phyloP scores from a whole-genome alignment of 768 basidiomycete species.

The Tylopilus rubrobrunneus region DNA sequence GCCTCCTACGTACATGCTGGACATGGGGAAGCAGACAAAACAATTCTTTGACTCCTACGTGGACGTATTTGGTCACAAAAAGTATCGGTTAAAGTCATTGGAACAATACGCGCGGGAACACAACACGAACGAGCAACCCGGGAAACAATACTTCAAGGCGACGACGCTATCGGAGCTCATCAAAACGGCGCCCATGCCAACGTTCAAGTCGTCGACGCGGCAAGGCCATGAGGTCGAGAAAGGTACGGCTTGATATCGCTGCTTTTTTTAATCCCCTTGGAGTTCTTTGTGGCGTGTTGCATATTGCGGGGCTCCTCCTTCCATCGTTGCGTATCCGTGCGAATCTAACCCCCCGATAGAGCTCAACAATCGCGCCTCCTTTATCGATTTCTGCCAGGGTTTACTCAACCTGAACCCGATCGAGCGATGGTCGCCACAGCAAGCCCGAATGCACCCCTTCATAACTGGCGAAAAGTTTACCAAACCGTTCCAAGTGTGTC shows the following conservation, averaged over 20 bases:
- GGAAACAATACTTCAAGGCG: constrained; percentile 98
- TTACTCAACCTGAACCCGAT: constrained; percentile 92
- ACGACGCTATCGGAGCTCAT: constrained; percentile 93
- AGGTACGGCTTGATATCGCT: constrained; percentile 44
- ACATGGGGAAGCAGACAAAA: constrained; percentile 89
- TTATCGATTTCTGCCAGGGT: constrained; percentile 97
- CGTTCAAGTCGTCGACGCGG: constrained; percentile 68
- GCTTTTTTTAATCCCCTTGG: background rate
- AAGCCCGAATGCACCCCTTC: constrained; percentile 93
- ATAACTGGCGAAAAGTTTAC: constrained; percentile 96
- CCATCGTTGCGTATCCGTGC: constrained; percentile 6
- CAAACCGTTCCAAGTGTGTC: constrained; percentile 69
- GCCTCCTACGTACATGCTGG: constrained; percentile 91
- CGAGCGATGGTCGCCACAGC: constrained; percentile 95
- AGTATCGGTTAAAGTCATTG: constrained; percentile 82
- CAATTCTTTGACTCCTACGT: constrained; percentile 89
- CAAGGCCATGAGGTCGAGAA: constrained; percentile 86
- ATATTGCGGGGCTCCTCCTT: background rate
- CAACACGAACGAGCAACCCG: constrained; percentile 93
- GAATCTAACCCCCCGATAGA: constrained; percentile 47
- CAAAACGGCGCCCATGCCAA: constrained; percentile 88
- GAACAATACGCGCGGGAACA: constrained; percentile 97
- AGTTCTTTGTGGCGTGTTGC: background rate
- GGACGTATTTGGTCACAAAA: constrained; percentile 75
- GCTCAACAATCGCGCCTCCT: constrained; percentile 88